Evolutionary conservation across 2,329 filamentous ascomycete genomes (phyloP).

Genomic region (Xylariaceae sp.): DNA sequence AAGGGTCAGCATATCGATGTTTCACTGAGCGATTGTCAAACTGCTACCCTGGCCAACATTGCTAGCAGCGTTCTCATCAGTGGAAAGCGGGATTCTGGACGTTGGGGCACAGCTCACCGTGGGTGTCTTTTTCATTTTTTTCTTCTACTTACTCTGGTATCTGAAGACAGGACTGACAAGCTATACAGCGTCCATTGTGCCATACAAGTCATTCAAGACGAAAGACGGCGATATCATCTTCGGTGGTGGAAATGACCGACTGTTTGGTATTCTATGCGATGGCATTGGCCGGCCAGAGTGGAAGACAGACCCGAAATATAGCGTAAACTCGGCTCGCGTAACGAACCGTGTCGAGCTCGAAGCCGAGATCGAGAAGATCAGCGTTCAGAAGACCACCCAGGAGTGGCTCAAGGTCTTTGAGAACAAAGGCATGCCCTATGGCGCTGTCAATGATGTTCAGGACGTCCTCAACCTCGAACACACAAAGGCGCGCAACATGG

Average conservation of each 20-base stretch:
- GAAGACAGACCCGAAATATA: conserved; percentile 55
- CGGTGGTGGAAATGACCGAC: conserved; percentile 66
- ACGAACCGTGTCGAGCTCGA: conserved; percentile 74
- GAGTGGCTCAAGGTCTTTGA: conserved; percentile 86
- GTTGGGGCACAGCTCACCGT: conserved; percentile 97
- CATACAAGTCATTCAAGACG: conserved; percentile 79
- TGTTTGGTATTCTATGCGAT: conserved; percentile 61
- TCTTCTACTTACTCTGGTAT: neutral
- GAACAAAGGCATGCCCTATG: conserved; percentile 89
- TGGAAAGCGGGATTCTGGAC: conserved; percentile 76
- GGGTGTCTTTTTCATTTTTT: conserved; percentile 29
- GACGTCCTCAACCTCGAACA: conserved; percentile 78
- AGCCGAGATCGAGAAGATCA: conserved; percentile 68
- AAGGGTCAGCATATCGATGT: conserved; percentile 90
- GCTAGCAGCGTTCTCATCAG: conserved; percentile 87
- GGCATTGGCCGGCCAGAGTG: conserved; percentile 54
- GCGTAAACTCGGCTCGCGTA: conserved; percentile 58
- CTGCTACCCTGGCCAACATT: conserved; percentile 90
- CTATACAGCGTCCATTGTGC: conserved; percentile 82
- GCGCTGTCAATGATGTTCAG: conserved; percentile 90
- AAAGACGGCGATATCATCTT: conserved; percentile 65
- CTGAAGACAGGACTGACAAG: conserved; percentile 5
- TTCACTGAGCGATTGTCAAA: conserved; percentile 87
- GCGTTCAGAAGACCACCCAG: conserved; percentile 69
- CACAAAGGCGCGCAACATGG: conserved; percentile 80